A percentile compares a stretch with the other conserved stretches of the same genome.
These are phyloP conservation scores for Pestalotiopsis sp. DNA, from an alignment of 2,329 filamentous ascomycete genomes.

Conservation along the genomic window DNA sequence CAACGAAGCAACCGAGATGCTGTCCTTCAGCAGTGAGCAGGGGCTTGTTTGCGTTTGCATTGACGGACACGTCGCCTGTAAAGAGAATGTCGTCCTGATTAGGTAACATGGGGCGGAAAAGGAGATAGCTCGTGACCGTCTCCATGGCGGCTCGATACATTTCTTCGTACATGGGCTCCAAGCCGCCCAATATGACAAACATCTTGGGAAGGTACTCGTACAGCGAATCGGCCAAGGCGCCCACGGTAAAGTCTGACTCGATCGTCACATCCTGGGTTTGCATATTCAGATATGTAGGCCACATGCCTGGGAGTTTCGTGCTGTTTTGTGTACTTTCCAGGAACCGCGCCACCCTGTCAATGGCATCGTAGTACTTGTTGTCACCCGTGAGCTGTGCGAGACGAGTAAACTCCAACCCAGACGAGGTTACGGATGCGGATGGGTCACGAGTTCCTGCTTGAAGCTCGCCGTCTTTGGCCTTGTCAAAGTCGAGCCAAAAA, in stretches of 20 bases:
- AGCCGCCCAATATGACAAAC: conserved; percentile 68
- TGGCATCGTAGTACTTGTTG: conserved; percentile 73
- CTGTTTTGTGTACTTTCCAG: conserved; percentile 69
- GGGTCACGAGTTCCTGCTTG: conserved; percentile 37
- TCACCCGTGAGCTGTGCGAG: conserved; percentile 71
- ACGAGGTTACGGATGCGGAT: conserved; percentile 53
- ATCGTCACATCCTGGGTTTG: conserved; percentile 46
- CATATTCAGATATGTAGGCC: conserved; percentile 68
- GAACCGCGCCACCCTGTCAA: conserved; percentile 71
- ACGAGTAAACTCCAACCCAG: conserved; percentile 72
- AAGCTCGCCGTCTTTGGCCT: conserved; percentile 37
- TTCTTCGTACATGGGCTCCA: conserved; percentile 58
- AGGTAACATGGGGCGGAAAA: conserved; percentile 71
- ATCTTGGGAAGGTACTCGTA: conserved; percentile 66
- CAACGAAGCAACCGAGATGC: conserved; percentile 50
- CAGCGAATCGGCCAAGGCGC: conserved; percentile 56
- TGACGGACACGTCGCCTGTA: conserved; percentile 16
- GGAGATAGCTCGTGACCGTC: conserved; percentile 60
- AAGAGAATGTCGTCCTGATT: conserved; percentile 66
- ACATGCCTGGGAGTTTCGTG: conserved; percentile 76
- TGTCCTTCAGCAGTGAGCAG: conserved; percentile 36
- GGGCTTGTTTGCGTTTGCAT: conserved; percentile 26
- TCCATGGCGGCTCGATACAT: conserved; percentile 67
- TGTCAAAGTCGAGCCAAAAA: conserved; percentile 59
- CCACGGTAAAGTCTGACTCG: conserved; percentile 50